Base-by-base conservation (phyloP, 306 rosid species). In the Luffa aegyptiaca region DNA sequence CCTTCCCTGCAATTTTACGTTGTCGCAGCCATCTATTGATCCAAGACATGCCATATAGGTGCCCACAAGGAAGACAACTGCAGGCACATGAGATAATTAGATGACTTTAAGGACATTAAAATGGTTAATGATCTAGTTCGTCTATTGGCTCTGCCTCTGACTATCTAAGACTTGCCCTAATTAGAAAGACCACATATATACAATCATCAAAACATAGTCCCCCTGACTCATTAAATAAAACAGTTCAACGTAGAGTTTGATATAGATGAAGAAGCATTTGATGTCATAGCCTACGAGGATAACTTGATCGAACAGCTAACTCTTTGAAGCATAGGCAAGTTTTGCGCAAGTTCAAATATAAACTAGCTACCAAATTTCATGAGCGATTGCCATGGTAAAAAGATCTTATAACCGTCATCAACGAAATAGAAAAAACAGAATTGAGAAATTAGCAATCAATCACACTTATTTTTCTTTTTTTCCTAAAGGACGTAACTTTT, bases 31-130 rank as follows among this genome's bases (percentile, higher is more conserved):
- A 93, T 82, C 52, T 90, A 62, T 79, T 88, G 74, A 93, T 86
- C 84, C 98, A 93, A 81, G 97, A 91, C 93, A 90, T 87, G 21
- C 98, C 98, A 83, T 86, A 93, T 33, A 93, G 44, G 86, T 93
- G 98, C 64, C 98, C 98, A 76, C 98, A 93, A 78, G 98, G 95
- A 89, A 93, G 98, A 86, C 97, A 93, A 39, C 98, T 93, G 90
- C 81, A 85, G 36, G 39, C 83, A 74, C 44, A 73, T 17, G 42
- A 70, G 62, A 73, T 33, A 41, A 52, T 66, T 39, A 13, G 56
- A 76, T 12, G 18, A 55, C 55, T 58, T 57, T 5, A 71, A 68
- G 26, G 56, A 72, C 76, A 49, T 48, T 44, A 73, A 79, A 26
- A 45, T 21, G 56, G 39, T n/a, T 44, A 71, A 20, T 71, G 76